These are phyloP conservation scores for Steccherinum ochraceum DNA, from an alignment of 768 basidiomycete species.

Conservation along the genomic window DNA sequence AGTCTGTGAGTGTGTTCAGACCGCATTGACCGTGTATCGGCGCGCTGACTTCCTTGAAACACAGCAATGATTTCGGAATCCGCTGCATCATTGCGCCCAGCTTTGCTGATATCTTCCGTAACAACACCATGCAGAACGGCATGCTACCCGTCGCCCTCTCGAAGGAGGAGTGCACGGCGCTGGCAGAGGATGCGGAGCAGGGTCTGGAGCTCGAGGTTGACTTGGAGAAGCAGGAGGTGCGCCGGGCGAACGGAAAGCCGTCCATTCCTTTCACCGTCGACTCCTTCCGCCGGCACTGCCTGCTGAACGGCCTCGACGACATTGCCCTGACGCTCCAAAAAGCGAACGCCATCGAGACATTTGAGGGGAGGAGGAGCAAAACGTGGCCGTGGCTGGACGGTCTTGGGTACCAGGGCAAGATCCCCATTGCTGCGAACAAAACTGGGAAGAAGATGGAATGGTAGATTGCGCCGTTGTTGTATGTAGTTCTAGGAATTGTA, in stretches of 20 bases:
- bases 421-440: slow-evolving; percentile 43
- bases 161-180: slow-evolving; percentile 38
- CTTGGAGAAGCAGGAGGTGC: slow-evolving; percentile 51
- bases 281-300: slow-evolving; percentile 86
- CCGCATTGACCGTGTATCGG: not conserved
- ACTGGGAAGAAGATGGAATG: slow-evolving; percentile 61
- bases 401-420: slow-evolving; percentile 82
- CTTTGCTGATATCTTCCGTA: slow-evolving; percentile 59
- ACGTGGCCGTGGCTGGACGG: slow-evolving; percentile 97
- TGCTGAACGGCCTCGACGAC: slow-evolving; percentile 95
- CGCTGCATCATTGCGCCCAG: slow-evolving; percentile 53
- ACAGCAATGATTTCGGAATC: slow-evolving; percentile 57
- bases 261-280: slow-evolving; percentile 78
- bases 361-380: slow-evolving; percentile 73
- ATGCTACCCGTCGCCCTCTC: slow-evolving; percentile 51
- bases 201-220: slow-evolving; percentile 52
- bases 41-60: not conserved
- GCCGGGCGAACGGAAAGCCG: slow-evolving; percentile 59
- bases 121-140: slow-evolving; percentile 62
- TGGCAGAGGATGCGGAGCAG: slow-evolving; percentile 46
- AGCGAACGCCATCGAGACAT: slow-evolving; percentile 60
- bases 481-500: not conserved
- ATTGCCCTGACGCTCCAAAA: slow-evolving; percentile 91
- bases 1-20: slow-evolving; percentile 30
- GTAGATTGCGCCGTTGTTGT: slow-evolving; percentile 35